Evolutionary conservation across 2,329 filamentous ascomycete species (phyloP), one percentile per base, ranked within the genome.

Genomic region (Cladophialophora chaetospira): DNA sequence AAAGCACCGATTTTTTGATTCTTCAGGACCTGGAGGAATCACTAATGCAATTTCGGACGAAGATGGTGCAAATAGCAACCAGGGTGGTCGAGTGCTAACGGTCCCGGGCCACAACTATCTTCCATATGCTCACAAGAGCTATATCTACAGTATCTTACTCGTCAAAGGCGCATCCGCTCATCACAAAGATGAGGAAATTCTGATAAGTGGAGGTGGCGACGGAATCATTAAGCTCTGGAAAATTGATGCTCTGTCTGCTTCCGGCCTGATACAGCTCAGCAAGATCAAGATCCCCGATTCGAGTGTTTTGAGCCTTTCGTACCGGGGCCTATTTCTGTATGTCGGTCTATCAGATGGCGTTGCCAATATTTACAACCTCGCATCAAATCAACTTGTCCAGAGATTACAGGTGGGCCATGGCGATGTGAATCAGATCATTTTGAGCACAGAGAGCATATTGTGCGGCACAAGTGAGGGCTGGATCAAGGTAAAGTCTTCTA

Each of bases 341-440:
- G 90, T 89, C 57, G 94, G 94, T 44, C 88, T 95, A 65, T 82
- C 91, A 1, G 86, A 89, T 35, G 95, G 94, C 19, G 83, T 96
- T 48, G 85, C 99, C 58, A 93, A 97, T 70, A 84, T 99, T 9
- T 99, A 95, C 93, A 95, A 99, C 70, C 80, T 99, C 11, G 93
- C 97, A 69, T 97, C 94, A 0, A 86, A 88, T 52, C 94, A 99
- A 73, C 86, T 94, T 46, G 81, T 99, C 42, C 83, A 94, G 55
- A 91, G 90, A 15, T 88, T 99, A 68, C 91, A 97, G 70, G 54
- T 65, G 4, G 91, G 95, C 79, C 88, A 91, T 0, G 78, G 97
- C 40, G 88, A 91, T 62, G 88, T 97, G 72, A 63, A 53, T 38
- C 60, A 66, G 31, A 63, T 66, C 11, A 55, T 62, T 29, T 53